Percentiles rank a stretch among this genome's conserved stretches.
These are phyloP conservation scores for Kodamaea plutei DNA, from an alignment of 1,139 yeast species.

Conservation along the genomic window DNA sequence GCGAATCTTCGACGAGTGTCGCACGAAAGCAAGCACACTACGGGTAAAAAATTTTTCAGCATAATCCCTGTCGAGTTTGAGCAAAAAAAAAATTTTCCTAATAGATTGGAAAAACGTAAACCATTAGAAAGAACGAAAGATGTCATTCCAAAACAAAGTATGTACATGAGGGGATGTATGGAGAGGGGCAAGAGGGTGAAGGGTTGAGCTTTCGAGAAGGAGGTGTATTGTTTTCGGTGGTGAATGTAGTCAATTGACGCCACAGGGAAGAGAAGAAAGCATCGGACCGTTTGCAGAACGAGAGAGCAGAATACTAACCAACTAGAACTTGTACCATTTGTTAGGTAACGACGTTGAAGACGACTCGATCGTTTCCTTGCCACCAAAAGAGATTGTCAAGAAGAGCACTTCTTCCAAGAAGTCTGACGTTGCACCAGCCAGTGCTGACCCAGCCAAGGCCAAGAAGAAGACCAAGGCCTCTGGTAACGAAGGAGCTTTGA, in stretches of 20 bases:
- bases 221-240: neutral
- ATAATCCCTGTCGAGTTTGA: no score
- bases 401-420: conserved; percentile 83
- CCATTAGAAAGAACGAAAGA: conserved; percentile 14
- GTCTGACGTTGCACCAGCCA: conserved; percentile 78
- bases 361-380: conserved; percentile 47
- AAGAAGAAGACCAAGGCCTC: conserved; percentile 64
- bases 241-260: no score
- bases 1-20: neutral
- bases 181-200: neutral
- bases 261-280: no score
- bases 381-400: conserved; percentile 77
- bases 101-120: neutral
- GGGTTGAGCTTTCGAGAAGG: neutral
- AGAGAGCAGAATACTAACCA: conserved; percentile 10
- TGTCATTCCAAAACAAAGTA: conserved; percentile 53
- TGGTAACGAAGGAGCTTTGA: conserved; percentile 90
- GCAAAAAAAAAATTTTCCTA: no score
- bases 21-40: neutral
- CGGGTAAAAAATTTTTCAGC: no score
- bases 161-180: conserved; percentile 20
- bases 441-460: conserved; percentile 79
- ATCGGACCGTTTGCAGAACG: no score
- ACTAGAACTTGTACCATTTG: conserved; percentile 45
- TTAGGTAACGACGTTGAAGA: conserved; percentile 81